phyloP scores from a whole-genome alignment of 345 rosid species.

The Raphanus raphanistrum region DNA sequence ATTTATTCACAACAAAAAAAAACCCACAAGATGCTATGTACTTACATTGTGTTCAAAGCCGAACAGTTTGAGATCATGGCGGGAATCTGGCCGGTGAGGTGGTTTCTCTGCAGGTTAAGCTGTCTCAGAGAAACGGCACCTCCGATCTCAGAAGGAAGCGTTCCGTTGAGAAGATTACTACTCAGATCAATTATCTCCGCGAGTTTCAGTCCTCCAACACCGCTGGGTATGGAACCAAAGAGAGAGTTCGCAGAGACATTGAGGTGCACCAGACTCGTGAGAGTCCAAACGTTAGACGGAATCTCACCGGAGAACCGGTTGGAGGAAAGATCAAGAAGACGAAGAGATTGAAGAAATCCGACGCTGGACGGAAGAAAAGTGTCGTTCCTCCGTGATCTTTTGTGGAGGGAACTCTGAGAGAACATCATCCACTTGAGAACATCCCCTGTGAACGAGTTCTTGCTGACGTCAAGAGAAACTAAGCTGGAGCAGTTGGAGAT shows the following conservation, averaged over 20 bases:
- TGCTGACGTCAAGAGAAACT: constrained; percentile 68
- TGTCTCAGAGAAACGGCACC: constrained; percentile 58
- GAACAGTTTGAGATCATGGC: constrained; percentile 57
- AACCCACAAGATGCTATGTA: background rate
- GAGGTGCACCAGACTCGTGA: constrained; percentile 55
- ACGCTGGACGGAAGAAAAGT: constrained; percentile 5
- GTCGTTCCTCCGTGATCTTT: constrained; percentile 29
- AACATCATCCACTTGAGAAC: constrained; percentile 62
- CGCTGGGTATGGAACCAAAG: constrained; percentile 58
- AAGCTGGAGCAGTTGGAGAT: constrained; percentile 59
- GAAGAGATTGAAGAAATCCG: constrained; percentile 46
- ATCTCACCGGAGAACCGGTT: constrained; percentile 69
- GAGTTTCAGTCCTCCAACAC: constrained; percentile 55
- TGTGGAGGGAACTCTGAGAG: constrained; percentile 40
- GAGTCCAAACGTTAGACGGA: constrained; percentile 52
- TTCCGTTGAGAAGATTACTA: constrained; percentile 63
- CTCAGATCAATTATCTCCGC: constrained; percentile 65
- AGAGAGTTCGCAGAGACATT: constrained; percentile 74
- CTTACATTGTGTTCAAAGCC: constrained; percentile 52
- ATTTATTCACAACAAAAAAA: too few species aligned
- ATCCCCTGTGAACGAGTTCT: constrained; percentile 60
- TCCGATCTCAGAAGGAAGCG: constrained; percentile 70
- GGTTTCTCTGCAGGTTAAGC: constrained; percentile 63
- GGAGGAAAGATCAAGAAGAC: constrained; percentile 68
- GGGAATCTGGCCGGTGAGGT: constrained; percentile 71